A percentile compares a stretch with the other conserved stretches of the same genome.
These are phyloP conservation scores for Beauveria asiatica DNA, from an alignment of 2,329 filamentous ascomycete species.

Conservation along the genomic window DNA sequence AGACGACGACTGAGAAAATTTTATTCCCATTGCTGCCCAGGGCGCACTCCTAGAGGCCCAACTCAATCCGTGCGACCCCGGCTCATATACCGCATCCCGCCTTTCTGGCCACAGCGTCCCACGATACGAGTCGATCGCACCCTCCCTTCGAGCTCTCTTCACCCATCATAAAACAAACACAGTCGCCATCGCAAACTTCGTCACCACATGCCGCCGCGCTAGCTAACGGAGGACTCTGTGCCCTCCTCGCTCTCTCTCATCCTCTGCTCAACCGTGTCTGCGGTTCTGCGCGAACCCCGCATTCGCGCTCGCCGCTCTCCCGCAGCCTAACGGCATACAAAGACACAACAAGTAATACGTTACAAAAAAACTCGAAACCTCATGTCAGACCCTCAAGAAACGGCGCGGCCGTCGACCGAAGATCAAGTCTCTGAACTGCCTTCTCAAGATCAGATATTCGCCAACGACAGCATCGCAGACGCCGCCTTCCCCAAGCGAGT, in stretches of 20 bases:
- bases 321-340: background rate
- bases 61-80: background rate
- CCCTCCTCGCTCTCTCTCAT: conserved; percentile 7
- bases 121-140: background rate
- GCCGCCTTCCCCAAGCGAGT: conserved; percentile 38
- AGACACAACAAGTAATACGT: background rate
- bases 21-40: background rate
- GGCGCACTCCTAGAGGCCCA: background rate
- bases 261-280: background rate
- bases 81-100: background rate
- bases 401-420: background rate
- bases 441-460: background rate
- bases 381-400: conserved; percentile 1
- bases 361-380: background rate
- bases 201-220: conserved; percentile 10
- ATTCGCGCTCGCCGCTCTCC: background rate
- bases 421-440: background rate
- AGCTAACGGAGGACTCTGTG: conserved; percentile 5
- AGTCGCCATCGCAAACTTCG: background rate
- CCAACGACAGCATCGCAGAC: background rate
- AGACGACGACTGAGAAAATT: background rate
- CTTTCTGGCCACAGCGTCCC: background rate
- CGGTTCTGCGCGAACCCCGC: background rate
- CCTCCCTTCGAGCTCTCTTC: background rate
- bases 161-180: background rate